A percentile compares a stretch with the other conserved stretches of the same genome.
phyloP scores from a whole-genome alignment of 2,329 filamentous ascomycete species.

The Elsinoe australis region DNA sequence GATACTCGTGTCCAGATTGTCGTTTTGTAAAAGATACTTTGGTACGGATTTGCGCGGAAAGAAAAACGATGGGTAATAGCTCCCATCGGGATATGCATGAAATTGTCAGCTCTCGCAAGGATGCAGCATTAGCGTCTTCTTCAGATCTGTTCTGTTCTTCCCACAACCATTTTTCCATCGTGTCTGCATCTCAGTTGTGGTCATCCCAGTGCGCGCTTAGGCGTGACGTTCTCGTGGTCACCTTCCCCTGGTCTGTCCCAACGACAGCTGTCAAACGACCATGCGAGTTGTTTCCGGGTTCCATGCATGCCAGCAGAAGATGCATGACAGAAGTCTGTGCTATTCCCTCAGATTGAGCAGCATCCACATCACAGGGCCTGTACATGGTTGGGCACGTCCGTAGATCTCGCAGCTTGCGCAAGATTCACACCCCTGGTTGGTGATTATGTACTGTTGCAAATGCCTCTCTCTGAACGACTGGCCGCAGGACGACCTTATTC shows the following conservation, averaged over 20 bases:
- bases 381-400: neutral
- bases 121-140: slow-evolving; percentile 4
- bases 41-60: slow-evolving; percentile 1
- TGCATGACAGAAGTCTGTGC: slow-evolving; percentile 4
- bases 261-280: slow-evolving; percentile 5
- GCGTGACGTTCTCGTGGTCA: neutral
- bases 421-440: slow-evolving; percentile 5
- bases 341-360: neutral
- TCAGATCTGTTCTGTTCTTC: neutral
- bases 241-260: neutral
- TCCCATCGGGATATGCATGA: slow-evolving; percentile 4
- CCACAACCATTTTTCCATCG: too few relatives aligned
- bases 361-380: neutral
- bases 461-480: slow-evolving; percentile 63
- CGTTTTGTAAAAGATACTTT: slow-evolving; percentile 6
- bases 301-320: slow-evolving; percentile 9
- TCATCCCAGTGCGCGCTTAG: too few relatives aligned
- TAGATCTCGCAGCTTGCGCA: slow-evolving; percentile 1
- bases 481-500: slow-evolving; percentile 56
- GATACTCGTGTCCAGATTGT: neutral
- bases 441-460: slow-evolving; percentile 47
- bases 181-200: too few relatives aligned
- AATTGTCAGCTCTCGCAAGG: slow-evolving; percentile 13
- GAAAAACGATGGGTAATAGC: slow-evolving; percentile 1
- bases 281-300: slow-evolving; percentile 2